Percentiles rank a stretch among this genome's conserved stretches.
Conservation (phyloP, 306 rosid species). For the Vachellia collinsii region DNA sequence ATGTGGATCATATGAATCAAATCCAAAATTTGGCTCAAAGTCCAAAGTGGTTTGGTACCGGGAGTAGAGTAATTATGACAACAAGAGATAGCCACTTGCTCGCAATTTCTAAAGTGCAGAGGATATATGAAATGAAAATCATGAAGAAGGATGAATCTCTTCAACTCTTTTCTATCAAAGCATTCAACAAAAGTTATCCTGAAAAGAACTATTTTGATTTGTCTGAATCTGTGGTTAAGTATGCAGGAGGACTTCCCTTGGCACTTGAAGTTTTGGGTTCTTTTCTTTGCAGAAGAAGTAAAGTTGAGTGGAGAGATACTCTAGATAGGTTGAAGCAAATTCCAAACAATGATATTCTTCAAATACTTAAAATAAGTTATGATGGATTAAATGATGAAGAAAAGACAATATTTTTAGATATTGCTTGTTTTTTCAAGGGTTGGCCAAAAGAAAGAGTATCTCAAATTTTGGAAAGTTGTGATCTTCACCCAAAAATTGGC, state of each 20-base stretch:
- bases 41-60: background rate
- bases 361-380: background rate
- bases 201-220: background rate
- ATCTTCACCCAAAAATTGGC: background rate
- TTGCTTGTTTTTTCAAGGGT: background rate
- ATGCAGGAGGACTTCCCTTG: background rate
- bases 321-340: too few relatives aligned
- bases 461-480: background rate
- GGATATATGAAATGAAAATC: background rate
- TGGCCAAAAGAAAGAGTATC: background rate
- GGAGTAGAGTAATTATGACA: background rate
- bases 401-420: background rate
- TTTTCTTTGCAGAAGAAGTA: background rate
- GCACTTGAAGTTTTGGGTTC: background rate
- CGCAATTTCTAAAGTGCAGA: background rate
- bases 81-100: background rate
- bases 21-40: background rate
- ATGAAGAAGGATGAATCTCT: background rate
- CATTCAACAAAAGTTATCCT: background rate
- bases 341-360: background rate
- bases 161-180: background rate
- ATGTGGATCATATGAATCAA: background rate
- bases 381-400: background rate
- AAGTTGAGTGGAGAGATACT: background rate
- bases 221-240: background rate